phyloP scores from a whole-genome alignment of 2,329 filamentous ascomycete genomes.

The Pleochaeta shiraiana region DNA sequence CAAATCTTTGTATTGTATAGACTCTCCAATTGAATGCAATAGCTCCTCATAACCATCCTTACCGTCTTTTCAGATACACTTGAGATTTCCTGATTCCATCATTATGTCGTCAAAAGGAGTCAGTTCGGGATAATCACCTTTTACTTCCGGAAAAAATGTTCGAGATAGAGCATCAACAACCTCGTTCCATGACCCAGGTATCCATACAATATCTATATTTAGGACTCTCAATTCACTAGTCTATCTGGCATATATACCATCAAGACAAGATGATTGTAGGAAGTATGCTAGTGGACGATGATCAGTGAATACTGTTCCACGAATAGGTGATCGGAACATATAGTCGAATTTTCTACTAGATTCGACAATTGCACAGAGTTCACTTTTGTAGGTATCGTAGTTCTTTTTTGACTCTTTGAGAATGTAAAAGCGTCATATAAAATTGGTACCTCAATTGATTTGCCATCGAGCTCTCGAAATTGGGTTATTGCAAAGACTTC shows the following conservation, averaged over 20 bases:
- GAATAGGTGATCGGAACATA: constrained; percentile 1
- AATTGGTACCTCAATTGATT: background rate
- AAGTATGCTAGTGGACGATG: background rate
- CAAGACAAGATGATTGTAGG: background rate
- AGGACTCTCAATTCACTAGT: background rate
- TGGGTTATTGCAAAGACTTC: background rate
- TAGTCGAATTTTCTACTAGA: background rate
- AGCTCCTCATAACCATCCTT: background rate
- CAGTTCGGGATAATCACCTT: background rate
- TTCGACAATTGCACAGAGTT: background rate
- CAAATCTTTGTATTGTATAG: background rate
- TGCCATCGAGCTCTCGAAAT: background rate
- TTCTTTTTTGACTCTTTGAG: background rate
- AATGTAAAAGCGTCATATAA: background rate
- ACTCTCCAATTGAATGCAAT: background rate
- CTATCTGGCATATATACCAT: background rate
- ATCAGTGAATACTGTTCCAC: background rate
- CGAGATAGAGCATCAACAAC: background rate
- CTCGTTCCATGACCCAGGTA: background rate
- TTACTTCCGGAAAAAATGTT: background rate
- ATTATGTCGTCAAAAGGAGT: background rate
- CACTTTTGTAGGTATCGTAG: background rate
- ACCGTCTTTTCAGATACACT: constrained; percentile 1
- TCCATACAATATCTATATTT: background rate
- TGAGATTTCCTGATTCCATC: background rate